Conservation (phyloP, 352 stramenopile genomes). For the Phytophthora ramorum region DNA sequence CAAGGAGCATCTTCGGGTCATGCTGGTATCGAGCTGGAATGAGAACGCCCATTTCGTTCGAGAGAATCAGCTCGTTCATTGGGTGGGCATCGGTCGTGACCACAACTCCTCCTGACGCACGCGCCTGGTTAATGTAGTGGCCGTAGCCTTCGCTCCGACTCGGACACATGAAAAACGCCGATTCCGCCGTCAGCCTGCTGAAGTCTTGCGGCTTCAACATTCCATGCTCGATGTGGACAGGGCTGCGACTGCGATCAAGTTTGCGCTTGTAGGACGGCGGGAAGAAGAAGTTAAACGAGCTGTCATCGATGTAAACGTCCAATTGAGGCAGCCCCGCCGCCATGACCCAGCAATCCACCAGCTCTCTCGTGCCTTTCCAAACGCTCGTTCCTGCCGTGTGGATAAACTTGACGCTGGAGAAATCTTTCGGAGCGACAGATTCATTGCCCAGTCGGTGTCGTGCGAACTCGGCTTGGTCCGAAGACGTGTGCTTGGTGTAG, state of each 20-base stretch:
- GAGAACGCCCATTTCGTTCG: slow-evolving; percentile 43
- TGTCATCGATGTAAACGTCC: slow-evolving; percentile 50
- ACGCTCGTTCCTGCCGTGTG: slow-evolving; percentile 40
- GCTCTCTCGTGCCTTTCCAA: slow-evolving; percentile 41
- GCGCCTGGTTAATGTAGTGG: slow-evolving; percentile 68
- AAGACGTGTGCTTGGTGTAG: slow-evolving; percentile 62
- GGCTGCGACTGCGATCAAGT: slow-evolving; percentile 32
- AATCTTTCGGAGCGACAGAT: slow-evolving; percentile 36
- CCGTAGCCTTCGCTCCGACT: slow-evolving; percentile 57
- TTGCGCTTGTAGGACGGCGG: slow-evolving; percentile 15
- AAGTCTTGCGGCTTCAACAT: slow-evolving; percentile 40
- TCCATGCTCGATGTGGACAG: slow-evolving; percentile 19
- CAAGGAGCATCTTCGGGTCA: slow-evolving; percentile 40
- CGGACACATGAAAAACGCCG: slow-evolving; percentile 48
- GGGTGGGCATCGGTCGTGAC: slow-evolving; percentile 50
- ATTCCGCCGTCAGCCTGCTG: slow-evolving; percentile 49
- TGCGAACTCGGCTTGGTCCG: slow-evolving; percentile 48
- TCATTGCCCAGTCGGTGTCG: slow-evolving; percentile 24
- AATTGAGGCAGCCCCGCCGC: slow-evolving; percentile 45
- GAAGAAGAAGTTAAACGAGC: slow-evolving; percentile 38
- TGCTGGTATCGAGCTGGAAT: slow-evolving; percentile 1
- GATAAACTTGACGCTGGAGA: slow-evolving; percentile 36
- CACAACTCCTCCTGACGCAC: slow-evolving; percentile 41
- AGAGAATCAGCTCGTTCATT: slow-evolving; percentile 59
- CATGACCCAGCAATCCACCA: slow-evolving; percentile 53